These are phyloP conservation scores for Rubus parviflorus DNA, from an alignment of 306 rosid genomes.

Conservation along the genomic window DNA sequence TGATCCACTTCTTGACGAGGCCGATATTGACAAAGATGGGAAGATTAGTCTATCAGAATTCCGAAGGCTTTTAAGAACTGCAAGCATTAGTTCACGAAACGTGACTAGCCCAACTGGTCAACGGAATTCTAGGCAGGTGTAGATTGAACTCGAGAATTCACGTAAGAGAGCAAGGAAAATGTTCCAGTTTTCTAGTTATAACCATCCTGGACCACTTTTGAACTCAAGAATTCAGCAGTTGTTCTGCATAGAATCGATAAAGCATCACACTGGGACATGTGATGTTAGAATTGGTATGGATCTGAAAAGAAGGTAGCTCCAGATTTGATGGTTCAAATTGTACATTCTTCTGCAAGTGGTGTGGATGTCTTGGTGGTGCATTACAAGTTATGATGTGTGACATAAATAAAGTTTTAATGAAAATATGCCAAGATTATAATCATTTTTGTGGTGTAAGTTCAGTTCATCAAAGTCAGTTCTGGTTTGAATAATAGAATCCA, in stretches of 20 bases:
- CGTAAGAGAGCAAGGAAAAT: conserved; percentile 34
- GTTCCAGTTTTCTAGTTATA: conserved; percentile 24
- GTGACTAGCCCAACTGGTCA: conserved; percentile 40
- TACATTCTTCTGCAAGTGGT: conserved; percentile 40
- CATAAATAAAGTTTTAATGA: conserved; percentile 36
- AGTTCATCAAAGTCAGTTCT: background rate
- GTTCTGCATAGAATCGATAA: conserved; percentile 31
- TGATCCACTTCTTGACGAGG: conserved; percentile 92
- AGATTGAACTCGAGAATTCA: conserved; percentile 36
- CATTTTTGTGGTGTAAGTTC: background rate
- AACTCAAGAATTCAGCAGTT: conserved; percentile 26
- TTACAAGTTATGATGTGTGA: conserved; percentile 50
- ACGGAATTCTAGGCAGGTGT: conserved; percentile 39
- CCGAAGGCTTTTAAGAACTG: conserved; percentile 87
- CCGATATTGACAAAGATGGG: conserved; percentile 94
- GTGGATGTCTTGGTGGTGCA: conserved; percentile 52
- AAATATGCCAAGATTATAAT: conserved; percentile 30
- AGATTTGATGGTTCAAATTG: conserved; percentile 34
- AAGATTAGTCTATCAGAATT: conserved; percentile 88
- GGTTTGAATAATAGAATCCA: background rate
- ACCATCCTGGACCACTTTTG: conserved; percentile 34
- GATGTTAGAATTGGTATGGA: conserved; percentile 31
- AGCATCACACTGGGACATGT: conserved; percentile 27
- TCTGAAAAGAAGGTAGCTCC: conserved; percentile 44
- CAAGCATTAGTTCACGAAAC: conserved; percentile 72